A percentile compares a stretch with the other conserved stretches of the same genome.
phyloP scores from a whole-genome alignment of 2,329 filamentous ascomycete genomes.

The Botrytis pseudocinerea region DNA sequence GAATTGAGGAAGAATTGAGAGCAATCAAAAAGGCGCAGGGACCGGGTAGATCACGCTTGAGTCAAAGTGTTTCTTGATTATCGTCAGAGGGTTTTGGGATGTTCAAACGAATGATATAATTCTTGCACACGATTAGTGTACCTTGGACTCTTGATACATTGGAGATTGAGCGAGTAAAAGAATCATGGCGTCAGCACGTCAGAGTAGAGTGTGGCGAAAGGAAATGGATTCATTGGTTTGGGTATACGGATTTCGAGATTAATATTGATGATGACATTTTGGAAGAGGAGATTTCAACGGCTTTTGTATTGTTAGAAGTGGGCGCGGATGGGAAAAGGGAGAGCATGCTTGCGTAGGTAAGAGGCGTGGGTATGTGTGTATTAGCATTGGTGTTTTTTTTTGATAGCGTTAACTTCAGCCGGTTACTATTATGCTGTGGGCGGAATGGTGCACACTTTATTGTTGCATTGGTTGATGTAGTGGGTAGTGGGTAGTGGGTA shows the following conservation, averaged over 20 bases:
- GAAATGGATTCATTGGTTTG: background rate
- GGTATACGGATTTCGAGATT: background rate
- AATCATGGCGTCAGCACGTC: background rate
- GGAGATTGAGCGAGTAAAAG: background rate
- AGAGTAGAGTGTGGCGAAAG: background rate
- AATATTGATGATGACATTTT: constrained; percentile 4
- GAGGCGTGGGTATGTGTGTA: background rate
- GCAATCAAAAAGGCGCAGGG: constrained; percentile 44
- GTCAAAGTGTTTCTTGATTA: constrained; percentile 32
- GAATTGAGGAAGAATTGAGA: constrained; percentile 64
- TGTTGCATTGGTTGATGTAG: background rate
- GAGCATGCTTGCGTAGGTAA: no score
- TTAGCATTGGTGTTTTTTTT: background rate
- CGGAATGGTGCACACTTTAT: background rate
- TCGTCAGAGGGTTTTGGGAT: background rate
- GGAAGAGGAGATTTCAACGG: background rate
- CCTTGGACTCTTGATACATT: background rate
- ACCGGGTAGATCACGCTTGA: constrained; percentile 42
- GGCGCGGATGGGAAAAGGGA: background rate
- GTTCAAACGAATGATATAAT: background rate
- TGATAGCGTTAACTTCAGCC: background rate
- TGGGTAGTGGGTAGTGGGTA: background rate
- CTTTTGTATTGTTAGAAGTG: background rate
- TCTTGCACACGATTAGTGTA: background rate
- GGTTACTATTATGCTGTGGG: background rate